A percentile compares a stretch with the other conserved stretches of the same genome.
Conservation (phyloP, 305 asterid genomes). For the Stenogyne calaminthoides region DNA sequence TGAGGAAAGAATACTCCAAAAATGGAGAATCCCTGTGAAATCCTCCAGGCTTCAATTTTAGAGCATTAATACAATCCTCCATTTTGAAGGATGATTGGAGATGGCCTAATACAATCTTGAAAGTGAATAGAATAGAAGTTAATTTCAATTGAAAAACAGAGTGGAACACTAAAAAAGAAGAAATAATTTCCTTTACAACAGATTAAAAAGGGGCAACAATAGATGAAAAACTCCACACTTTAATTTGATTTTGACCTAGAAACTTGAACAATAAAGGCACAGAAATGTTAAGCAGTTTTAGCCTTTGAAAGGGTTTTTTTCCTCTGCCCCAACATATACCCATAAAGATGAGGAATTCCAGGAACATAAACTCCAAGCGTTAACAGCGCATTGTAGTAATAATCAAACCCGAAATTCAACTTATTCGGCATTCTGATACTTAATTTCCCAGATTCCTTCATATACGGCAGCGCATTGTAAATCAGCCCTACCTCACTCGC, state of each 20-base stretch:
- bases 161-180: neutral
- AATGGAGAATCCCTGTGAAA: too few relatives aligned
- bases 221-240: neutral
- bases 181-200: neutral
- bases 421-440: constrained; percentile 78
- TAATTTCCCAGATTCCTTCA: constrained; percentile 60
- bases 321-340: constrained; percentile 89
- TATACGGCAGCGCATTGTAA: constrained; percentile 62
- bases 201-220: too few relatives aligned
- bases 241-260: neutral
- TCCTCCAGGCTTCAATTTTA: too few relatives aligned
- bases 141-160: constrained; percentile 5
- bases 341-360: constrained; percentile 76
- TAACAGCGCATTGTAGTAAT: constrained; percentile 54
- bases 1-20: too few relatives aligned
- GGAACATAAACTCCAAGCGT: constrained; percentile 69
- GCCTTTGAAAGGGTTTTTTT: constrained; percentile 69
- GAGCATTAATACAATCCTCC: too few relatives aligned
- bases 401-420: constrained; percentile 78
- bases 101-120: too few relatives aligned
- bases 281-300: constrained; percentile 45
- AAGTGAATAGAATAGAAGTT: neutral
- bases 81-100: too few relatives aligned
- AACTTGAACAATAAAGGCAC: neutral
- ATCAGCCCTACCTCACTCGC: constrained; percentile 90